Evolutionary conservation across 352 stramenopile genomes (phyloP), one percentile per base, ranked within the genome.

Genomic region (Aphanomyces cochlioides): DNA sequence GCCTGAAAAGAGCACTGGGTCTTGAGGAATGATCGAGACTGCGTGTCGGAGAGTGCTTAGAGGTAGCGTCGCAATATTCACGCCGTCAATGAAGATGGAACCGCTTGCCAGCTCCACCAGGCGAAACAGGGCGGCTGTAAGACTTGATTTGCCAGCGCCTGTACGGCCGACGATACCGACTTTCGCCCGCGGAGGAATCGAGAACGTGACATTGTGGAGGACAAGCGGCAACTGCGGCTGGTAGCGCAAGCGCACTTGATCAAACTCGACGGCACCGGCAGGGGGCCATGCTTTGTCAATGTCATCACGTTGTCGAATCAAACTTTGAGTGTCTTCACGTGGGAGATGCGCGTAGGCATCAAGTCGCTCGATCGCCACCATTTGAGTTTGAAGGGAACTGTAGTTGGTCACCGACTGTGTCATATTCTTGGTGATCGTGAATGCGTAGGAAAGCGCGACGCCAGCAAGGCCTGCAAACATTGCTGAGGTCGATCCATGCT

Each of bases 21-120:
- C 63, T 60, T 97, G 90, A 12, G 90, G 88, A 43, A 98, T 95
- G 36, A 96, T 89, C 5, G 85, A 82, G 38, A 93, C 57, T 17
- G 70, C 77, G 17, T 80, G 66, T 54, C 90, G 76, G 12, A 94
- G 77, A 67, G 88, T 77, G 7, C 74, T 72, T 43, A 97, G 75
- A n/a, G 77, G 68, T 4, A 97, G 53, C 28, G 61, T 81, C 0
- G 65, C 72, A 6, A 95, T 61, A 71, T 94, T 79, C 7, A 90
- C 69, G n/a, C 83, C 85, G 76, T 96, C 87, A 17, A 97, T 75
- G 19, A 76, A 40, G 54, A 97, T 90, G 13, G 43, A 67, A 43
- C 90, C 90, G n/a, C 67, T 76, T 58, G 84, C 71, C 0, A 94
- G 45, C 58, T 96, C 89, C 37, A 93, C 81, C 38, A 96, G 74